Percentiles rank a stretch among this genome's conserved stretches.
Conservation (phyloP, 306 rosid species). For the Sicyos edulis region DNA sequence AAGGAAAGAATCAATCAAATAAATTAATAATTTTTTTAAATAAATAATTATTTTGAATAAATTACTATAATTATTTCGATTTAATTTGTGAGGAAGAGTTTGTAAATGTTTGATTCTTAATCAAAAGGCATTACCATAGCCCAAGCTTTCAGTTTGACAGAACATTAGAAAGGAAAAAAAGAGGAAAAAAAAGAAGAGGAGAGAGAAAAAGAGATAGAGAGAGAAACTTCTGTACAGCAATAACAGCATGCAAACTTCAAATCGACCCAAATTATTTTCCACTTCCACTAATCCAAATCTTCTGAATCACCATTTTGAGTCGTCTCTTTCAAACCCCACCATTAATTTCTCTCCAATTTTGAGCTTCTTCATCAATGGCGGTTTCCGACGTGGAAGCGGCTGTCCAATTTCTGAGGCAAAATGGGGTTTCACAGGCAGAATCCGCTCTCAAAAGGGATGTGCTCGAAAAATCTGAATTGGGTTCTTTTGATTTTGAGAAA, state of each 20-base stretch:
- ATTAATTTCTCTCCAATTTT: constrained; percentile 15
- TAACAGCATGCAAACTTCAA: constrained; percentile 75
- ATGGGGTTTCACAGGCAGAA: constrained; percentile 82
- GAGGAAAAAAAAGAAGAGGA: not conserved
- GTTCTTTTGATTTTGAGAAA: constrained; percentile 67
- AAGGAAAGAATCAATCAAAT: too few species aligned
- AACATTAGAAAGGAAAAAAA: too few species aligned
- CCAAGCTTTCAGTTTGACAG: constrained; percentile 45
- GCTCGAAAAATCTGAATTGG: constrained; percentile 49
- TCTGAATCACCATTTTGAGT: constrained; percentile 28
- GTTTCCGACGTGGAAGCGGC: constrained; percentile 66
- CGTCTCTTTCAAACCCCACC: constrained; percentile 25
- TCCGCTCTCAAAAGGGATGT: constrained; percentile 72
- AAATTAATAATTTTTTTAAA: too few species aligned
- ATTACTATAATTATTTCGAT: too few species aligned
- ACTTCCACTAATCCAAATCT: constrained; percentile 31
- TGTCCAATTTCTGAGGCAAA: constrained; percentile 49
- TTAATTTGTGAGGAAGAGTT: too few species aligned
- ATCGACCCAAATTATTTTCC: constrained; percentile 39
- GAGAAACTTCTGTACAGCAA: constrained; percentile 22
- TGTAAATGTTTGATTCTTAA: too few species aligned
- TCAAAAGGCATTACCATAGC: too few species aligned
- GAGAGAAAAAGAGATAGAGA: not conserved
- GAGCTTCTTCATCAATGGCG: constrained; percentile 51
- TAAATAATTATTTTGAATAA: too few species aligned